Evolutionary conservation across 257 asterid genomes (phyloP).

Genomic region (Solanum ahanhuiri): DNA sequence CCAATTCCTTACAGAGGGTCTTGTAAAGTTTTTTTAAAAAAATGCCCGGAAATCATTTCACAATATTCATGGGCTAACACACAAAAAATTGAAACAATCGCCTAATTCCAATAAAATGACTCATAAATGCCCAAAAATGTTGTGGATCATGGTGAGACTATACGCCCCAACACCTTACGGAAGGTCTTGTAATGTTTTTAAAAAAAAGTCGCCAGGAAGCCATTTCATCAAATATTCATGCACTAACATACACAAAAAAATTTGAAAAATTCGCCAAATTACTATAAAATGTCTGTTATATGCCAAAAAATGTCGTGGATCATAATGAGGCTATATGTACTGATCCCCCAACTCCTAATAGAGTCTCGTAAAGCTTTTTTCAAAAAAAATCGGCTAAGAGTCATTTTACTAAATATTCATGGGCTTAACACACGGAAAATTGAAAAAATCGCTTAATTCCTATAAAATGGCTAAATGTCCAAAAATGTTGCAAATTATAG

Average conservation of each 20-base stretch:
- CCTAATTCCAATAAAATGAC: not conserved
- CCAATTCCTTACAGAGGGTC: not conserved
- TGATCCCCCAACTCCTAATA: not conserved
- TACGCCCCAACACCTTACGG: not conserved
- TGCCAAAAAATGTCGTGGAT: not conserved
- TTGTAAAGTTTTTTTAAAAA: not conserved
- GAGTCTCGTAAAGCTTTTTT: not conserved
- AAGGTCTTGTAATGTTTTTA: not conserved
- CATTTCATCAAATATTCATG: not conserved
- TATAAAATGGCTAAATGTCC: not conserved
- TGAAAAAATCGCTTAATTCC: not conserved
- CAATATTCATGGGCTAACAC: not conserved
- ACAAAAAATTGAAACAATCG: too few relatives aligned
- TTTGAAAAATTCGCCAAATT: not conserved
- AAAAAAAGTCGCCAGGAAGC: not conserved
- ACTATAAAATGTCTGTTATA: too few relatives aligned
- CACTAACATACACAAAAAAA: not conserved
- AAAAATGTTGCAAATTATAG: not conserved
- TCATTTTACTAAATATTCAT: not conserved
- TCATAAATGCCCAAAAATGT: not conserved
- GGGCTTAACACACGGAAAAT: not conserved
- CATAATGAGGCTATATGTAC: not conserved
- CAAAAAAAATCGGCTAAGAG: fast-evolving
- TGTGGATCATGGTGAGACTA: not conserved
- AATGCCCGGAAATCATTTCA: fast-evolving